Conservation (phyloP, 2,329 filamentous ascomycete genomes). For the Sporothrix protearum region DNA sequence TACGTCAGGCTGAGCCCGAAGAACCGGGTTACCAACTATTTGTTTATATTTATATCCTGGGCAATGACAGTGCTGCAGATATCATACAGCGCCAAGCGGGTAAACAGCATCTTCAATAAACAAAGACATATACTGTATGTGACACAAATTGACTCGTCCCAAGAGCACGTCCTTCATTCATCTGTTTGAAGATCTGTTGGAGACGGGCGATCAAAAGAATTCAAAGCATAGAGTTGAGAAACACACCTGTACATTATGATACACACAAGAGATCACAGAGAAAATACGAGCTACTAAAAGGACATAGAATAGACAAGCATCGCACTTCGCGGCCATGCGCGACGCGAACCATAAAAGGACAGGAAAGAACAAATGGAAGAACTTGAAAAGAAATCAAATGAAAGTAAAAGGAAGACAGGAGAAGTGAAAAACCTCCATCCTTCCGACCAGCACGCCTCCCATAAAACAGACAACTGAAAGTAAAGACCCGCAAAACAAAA, state of each 20-base stretch:
- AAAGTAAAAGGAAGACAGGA: not conserved
- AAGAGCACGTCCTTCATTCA: not conserved
- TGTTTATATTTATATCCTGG: not conserved
- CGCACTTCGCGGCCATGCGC: not conserved
- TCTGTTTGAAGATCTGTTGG: not conserved
- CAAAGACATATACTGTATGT: not conserved
- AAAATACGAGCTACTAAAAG: not conserved
- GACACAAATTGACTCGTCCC: not conserved
- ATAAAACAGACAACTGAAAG: constrained; percentile 6
- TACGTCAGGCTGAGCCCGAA: not conserved
- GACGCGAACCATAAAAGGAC: not conserved
- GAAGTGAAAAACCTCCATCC: not conserved
- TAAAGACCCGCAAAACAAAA: not conserved
- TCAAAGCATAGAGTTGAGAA: not conserved
- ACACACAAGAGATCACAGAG: not conserved
- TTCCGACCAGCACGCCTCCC: constrained; percentile 24
- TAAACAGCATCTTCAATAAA: not conserved
- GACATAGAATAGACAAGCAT: not conserved
- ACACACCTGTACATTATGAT: not conserved
- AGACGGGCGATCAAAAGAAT: not conserved
- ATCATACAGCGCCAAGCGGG: not conserved
- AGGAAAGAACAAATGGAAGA: not conserved
- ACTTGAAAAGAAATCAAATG: not conserved
- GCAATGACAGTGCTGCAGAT: not conserved
- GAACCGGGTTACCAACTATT: not conserved